Evolutionary conservation across 2,329 filamentous ascomycete genomes (phyloP), one percentile per base, ranked within the genome.

Genomic region (Penicillium crustosum): DNA sequence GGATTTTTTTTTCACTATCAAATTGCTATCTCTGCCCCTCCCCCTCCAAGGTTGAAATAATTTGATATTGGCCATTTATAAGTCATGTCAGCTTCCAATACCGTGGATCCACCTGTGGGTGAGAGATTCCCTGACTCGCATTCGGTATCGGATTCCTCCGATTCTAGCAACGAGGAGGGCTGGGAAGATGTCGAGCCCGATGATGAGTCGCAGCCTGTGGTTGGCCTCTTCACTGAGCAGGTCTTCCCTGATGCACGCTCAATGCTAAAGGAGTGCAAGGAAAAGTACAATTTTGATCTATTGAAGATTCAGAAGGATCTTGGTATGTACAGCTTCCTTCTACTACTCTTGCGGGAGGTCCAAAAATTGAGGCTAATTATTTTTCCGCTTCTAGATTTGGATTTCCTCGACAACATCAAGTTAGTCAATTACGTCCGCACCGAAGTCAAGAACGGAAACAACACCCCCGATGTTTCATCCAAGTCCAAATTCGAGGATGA

Each of bases 381-480:
- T 52, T 54, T 47, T 19, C 57, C 77, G 75, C 23, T 73, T 21
- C 17, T 85, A 70, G 81, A 78, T 23, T 79, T 92, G 44, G 89
- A 93, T 68, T 91, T 92, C 65, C 82, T 91, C 59, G 89, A 86
- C 29, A 84, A 82, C 58, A 85, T 93, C 66, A 91, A 87, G 74
- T 79, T 93, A 35, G 85, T 92, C 71, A 93, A 93, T 71, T 91
- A 86, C 66, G 70, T 83, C 49, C 79, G 81, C 19, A 75, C 78
- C 13, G 73, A 81, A 60, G 77, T 80, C 29, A 77, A 79, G 54
- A 70, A 70, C 45, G 80, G 81, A 31, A 77, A 80, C 54, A 63
- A 61, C 33, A 67, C 73, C 3, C 85, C 85, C 0, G 80, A 83
- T 57, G 76, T 88, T 43, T 86, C 90, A 57, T 81, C 85, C 3